Evolutionary conservation across 495 filamentous ascomycete genomes (phyloP).

Genomic region (Penicillium salamii): DNA sequence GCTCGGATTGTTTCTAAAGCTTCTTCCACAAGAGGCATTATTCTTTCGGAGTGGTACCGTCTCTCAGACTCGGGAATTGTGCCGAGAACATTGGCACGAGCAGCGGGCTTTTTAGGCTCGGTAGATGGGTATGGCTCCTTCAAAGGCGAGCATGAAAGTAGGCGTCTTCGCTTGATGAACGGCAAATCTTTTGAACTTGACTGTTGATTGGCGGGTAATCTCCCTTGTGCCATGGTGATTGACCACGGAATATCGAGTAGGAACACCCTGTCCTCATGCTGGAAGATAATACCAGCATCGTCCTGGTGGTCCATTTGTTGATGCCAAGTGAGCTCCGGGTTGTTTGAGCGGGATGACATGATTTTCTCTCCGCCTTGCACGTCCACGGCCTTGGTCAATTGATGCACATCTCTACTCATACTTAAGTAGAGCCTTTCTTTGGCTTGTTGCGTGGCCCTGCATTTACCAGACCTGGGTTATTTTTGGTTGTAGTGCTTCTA

Average conservation of each 20-base stretch:
- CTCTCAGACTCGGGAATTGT: conserved; percentile 26
- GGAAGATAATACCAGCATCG: conserved; percentile 46
- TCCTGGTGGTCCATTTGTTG: background rate
- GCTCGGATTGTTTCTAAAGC: conserved; percentile 29
- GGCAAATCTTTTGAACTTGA: background rate
- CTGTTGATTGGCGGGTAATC: conserved; percentile 1
- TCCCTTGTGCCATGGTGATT: conserved; percentile 42
- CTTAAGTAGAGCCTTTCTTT: too few species aligned
- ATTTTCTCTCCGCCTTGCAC: too few species aligned
- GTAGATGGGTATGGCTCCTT: conserved; percentile 33
- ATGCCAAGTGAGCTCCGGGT: too few species aligned
- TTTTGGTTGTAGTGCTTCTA: too few species aligned
- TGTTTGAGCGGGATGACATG: too few species aligned
- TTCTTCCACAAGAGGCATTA: conserved; percentile 27
- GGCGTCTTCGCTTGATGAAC: background rate
- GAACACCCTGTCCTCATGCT: conserved; percentile 41
- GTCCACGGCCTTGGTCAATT: too few species aligned
- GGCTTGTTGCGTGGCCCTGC: too few species aligned
- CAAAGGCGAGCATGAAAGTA: conserved; percentile 32
- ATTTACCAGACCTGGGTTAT: too few species aligned
- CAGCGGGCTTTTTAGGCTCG: conserved; percentile 42
- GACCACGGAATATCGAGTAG: conserved; percentile 66
- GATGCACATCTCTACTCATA: too few species aligned
- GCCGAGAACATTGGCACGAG: conserved; percentile 35
- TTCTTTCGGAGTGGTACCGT: conserved; percentile 26